These are phyloP conservation scores for Cryptococcus sp. DNA, from an alignment of 1,284 basidiomycete species.

Conservation along the genomic window DNA sequence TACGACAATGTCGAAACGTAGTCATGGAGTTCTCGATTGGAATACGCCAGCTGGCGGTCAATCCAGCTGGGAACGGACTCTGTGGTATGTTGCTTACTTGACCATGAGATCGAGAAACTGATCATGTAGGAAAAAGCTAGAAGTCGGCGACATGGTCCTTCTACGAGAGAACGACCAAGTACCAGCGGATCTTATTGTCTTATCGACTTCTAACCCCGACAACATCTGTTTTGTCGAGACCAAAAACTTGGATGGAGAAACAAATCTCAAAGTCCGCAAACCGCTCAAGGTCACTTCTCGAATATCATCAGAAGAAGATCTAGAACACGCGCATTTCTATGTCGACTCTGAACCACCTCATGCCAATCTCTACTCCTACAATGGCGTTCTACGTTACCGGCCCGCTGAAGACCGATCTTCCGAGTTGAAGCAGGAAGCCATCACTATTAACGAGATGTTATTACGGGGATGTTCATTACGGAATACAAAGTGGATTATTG, in stretches of 20 bases:
- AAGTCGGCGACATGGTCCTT: constrained; percentile 92
- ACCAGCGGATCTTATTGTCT: constrained; percentile 87
- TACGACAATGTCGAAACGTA: constrained; percentile 49
- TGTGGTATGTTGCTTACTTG: constrained; percentile 56
- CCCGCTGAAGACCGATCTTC: constrained; percentile 14
- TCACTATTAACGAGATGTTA: constrained; percentile 88
- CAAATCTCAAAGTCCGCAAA: constrained; percentile 85
- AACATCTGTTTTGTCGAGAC: constrained; percentile 86
- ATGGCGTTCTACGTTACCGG: constrained; percentile 73
- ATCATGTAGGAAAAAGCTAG: constrained; percentile 74
- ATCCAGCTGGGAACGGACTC: constrained; percentile 85
- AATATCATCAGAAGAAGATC: constrained; percentile 82
- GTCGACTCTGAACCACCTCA: constrained; percentile 92
- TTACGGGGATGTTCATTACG: constrained; percentile 88
- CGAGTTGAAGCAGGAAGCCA: constrained; percentile 46
- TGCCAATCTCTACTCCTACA: constrained; percentile 88
- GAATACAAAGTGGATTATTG: constrained; percentile 92
- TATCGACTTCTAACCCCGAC: constrained; percentile 69
- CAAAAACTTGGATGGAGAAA: constrained; percentile 95
- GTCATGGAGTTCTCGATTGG: constrained; percentile 74
- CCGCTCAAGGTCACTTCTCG: constrained; percentile 70
- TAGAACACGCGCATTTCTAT: constrained; percentile 78
- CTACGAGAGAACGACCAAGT: constrained; percentile 91
- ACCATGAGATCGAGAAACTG: neutral
- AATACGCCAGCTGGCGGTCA: constrained; percentile 62